These are phyloP conservation scores for Yamadazyma akitaensis DNA, from an alignment of 805 yeast species.

Conservation along the genomic window DNA sequence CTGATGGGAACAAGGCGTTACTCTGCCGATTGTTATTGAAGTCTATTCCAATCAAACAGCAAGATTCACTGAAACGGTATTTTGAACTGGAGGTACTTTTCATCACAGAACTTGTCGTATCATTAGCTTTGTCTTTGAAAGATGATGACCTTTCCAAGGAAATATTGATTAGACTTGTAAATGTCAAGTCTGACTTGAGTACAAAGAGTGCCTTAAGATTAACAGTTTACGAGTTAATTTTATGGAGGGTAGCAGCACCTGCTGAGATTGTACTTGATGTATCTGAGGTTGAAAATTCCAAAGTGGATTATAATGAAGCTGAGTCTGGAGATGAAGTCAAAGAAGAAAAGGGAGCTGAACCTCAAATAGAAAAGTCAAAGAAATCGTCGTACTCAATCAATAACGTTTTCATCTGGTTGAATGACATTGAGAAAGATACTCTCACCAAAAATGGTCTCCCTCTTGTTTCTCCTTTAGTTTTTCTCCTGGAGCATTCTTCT, in stretches of 20 bases:
- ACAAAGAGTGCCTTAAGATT: constrained; percentile 41
- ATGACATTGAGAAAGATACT: constrained; percentile 40
- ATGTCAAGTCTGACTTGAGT: constrained; percentile 18
- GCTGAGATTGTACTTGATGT: not conserved
- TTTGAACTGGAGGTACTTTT: constrained; percentile 49
- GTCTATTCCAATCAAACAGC: constrained; percentile 24
- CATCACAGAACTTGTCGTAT: constrained; percentile 42
- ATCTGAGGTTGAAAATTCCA: not conserved
- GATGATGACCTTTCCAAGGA: constrained; percentile 21
- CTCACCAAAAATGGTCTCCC: constrained; percentile 43
- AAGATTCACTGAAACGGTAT: constrained; percentile 30
- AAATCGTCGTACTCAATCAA: not conserved
- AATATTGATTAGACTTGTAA: constrained; percentile 13
- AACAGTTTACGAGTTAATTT: constrained; percentile 48
- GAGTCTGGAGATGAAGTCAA: not conserved
- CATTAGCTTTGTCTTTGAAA: constrained; percentile 30
- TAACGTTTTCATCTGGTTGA: not conserved
- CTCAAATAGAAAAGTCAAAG: not conserved
- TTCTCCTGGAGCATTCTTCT: constrained; percentile 43
- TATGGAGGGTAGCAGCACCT: constrained; percentile 27
- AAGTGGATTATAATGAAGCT: not conserved
- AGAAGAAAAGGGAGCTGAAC: not conserved
- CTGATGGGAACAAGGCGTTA: constrained; percentile 30
- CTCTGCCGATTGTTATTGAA: constrained; percentile 27
- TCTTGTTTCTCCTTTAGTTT: constrained; percentile 46